Conservation (phyloP, 2,329 filamentous ascomycete genomes). For the Xylaria sp. region DNA sequence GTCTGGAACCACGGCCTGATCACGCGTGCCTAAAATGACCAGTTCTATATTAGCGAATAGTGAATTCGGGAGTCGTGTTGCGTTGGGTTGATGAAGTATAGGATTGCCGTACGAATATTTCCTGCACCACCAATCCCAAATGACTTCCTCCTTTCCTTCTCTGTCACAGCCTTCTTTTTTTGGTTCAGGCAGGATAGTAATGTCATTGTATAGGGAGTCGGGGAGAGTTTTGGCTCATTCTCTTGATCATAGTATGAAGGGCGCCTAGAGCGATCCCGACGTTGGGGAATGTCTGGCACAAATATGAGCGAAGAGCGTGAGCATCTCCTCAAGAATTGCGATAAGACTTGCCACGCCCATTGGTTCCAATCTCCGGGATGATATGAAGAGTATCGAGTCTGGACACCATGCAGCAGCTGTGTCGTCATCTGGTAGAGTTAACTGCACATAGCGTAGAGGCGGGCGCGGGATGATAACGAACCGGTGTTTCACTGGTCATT, state of each 20-base stretch:
- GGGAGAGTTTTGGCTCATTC: conserved; percentile 5
- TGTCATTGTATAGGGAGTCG: conserved; percentile 9
- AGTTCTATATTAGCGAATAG: not conserved
- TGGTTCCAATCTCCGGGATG: conserved; percentile 11
- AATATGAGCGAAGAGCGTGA: not conserved
- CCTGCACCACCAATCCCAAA: conserved; percentile 49
- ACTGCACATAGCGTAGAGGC: conserved; percentile 7
- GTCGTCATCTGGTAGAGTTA: conserved; percentile 31
- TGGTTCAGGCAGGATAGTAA: conserved; percentile 11
- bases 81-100: not conserved
- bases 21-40: conserved; percentile 42
- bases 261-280: not conserved
- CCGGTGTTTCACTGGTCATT: conserved; percentile 25
- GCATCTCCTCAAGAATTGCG: not conserved
- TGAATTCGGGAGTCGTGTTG: conserved; percentile 1
- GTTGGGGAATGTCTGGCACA: not conserved
- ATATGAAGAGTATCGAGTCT: not conserved
- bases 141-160: conserved; percentile 42
- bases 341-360: conserved; percentile 25
- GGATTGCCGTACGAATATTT: conserved; percentile 44
- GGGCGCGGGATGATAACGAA: conserved; percentile 24
- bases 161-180: conserved; percentile 14
- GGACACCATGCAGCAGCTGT: not conserved
- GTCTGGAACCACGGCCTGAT: conserved; percentile 44
- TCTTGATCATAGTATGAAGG: not conserved